Evolutionary conservation across 345 rosid genomes (phyloP).

Genomic region (Arabidopsis arenosa): DNA sequence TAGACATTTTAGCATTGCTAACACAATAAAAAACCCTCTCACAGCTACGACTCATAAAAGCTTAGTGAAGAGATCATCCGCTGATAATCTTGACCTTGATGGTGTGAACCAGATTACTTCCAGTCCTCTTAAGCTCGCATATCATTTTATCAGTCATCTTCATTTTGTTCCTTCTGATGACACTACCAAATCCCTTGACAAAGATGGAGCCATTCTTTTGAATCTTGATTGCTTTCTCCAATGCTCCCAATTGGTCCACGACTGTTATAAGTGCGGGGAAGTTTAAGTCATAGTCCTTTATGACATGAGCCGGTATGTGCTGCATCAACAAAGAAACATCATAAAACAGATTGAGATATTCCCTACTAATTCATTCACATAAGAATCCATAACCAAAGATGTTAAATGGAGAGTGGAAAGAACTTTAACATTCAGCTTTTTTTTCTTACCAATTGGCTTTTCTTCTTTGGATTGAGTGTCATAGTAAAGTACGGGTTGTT

Average conservation of each 20-base stretch:
- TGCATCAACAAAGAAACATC: constrained; percentile 23
- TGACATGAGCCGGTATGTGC: constrained; percentile 24
- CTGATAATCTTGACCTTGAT: constrained; percentile 31
- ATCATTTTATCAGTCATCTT: constrained; percentile 28
- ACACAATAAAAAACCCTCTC: not conserved
- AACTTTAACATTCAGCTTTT: not conserved
- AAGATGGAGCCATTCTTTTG: not conserved
- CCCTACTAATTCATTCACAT: too few relatives aligned
- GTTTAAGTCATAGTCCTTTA: constrained; percentile 22
- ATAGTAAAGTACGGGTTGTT: not conserved
- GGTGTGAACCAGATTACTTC: constrained; percentile 20
- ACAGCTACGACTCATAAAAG: not conserved
- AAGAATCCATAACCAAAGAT: not conserved
- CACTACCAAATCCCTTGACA: constrained; percentile 17
- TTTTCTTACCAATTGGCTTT: constrained; percentile 33
- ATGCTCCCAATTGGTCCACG: not conserved
- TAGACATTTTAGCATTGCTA: not conserved
- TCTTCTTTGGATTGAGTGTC: constrained; percentile 25
- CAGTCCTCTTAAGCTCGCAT: constrained; percentile 24
- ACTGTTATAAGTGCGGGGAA: constrained; percentile 17
- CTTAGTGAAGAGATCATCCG: constrained; percentile 1
- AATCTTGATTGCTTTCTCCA: constrained; percentile 19
- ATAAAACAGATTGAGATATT: not conserved
- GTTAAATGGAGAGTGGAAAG: not conserved
- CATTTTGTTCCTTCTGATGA: constrained; percentile 10